Percentiles rank a stretch among this genome's conserved stretches.
phyloP scores from a whole-genome alignment of 1,139 yeast species.

The Saccharomycopsis hybrid region DNA sequence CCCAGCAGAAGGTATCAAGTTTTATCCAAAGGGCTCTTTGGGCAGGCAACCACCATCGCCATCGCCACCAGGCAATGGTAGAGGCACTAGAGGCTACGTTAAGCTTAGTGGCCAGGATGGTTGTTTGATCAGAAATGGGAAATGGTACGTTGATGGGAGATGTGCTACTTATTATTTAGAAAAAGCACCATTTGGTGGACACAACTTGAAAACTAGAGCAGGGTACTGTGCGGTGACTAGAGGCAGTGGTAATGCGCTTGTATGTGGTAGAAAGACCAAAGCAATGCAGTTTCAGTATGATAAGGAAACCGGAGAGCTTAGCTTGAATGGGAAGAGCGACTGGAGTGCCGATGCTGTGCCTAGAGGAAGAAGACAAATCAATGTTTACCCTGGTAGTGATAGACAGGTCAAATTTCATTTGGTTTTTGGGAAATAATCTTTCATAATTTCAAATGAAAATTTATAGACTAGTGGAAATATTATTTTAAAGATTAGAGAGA shows the following conservation, averaged over 20 bases:
- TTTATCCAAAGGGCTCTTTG: slow-evolving; percentile 60
- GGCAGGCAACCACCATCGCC: slow-evolving; percentile 23
- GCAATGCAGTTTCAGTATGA: slow-evolving; percentile 52
- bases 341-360: slow-evolving; percentile 63
- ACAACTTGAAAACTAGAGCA: slow-evolving; percentile 55
- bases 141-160: slow-evolving; percentile 77
- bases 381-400: slow-evolving; percentile 44
- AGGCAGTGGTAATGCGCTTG: slow-evolving; percentile 24
- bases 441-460: no score
- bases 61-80: slow-evolving; percentile 29
- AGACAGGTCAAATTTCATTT: slow-evolving; percentile 42
- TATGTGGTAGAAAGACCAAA: slow-evolving; percentile 32
- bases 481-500: no score
- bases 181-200: slow-evolving; percentile 65
- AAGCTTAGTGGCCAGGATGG: slow-evolving; percentile 55
- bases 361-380: slow-evolving; percentile 44
- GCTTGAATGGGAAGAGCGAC: slow-evolving; percentile 54
- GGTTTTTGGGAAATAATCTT: slow-evolving; percentile 26
- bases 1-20: slow-evolving; percentile 63
- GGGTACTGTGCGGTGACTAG: slow-evolving; percentile 62
- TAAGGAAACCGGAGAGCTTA: slow-evolving; percentile 38
- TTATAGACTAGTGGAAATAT: no score
- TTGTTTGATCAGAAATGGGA: slow-evolving; percentile 78
- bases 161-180: slow-evolving; percentile 68
- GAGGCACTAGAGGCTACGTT: slow-evolving; percentile 37